Conservation (phyloP, 2,329 filamentous ascomycete species). For the Alternaria conjuncta region DNA sequence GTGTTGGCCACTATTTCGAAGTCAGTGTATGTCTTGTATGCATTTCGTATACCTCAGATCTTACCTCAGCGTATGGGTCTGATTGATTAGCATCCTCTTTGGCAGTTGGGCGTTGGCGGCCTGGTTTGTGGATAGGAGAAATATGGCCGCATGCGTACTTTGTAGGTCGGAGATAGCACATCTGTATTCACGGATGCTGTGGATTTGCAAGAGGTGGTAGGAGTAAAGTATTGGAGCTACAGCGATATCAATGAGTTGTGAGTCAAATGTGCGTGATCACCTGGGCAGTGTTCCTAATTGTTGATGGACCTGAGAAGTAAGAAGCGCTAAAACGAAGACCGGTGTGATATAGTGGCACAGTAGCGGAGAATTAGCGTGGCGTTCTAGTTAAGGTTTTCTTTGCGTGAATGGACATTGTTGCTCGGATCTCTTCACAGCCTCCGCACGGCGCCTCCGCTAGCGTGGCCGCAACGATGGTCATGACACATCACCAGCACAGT, state of each 20-base stretch:
- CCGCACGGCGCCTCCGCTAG: background rate
- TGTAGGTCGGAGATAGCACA: conserved; percentile 11
- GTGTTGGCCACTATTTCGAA: conserved; percentile 9
- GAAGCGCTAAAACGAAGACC: background rate
- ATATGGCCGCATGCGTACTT: conserved; percentile 14
- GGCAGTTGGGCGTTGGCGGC: background rate
- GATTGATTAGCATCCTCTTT: background rate
- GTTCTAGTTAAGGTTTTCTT: background rate
- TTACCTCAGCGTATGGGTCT: conserved; percentile 1
- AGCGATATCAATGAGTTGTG: background rate
- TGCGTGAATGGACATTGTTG: background rate
- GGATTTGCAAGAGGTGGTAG: background rate
- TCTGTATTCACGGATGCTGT: background rate
- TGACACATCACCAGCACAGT: background rate
- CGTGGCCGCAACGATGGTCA: background rate
- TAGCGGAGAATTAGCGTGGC: background rate
- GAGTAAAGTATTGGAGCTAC: background rate
- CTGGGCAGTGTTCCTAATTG: background rate
- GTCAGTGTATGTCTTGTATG: background rate
- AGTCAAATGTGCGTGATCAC: background rate
- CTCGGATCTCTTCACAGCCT: background rate
- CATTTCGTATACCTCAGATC: background rate
- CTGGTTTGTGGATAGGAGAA: conserved; percentile 8
- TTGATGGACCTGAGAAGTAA: background rate
- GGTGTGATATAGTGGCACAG: background rate